These are phyloP conservation scores for Ceratobasidium sp. DNA, from an alignment of 1,284 basidiomycete species.

Conservation along the genomic window DNA sequence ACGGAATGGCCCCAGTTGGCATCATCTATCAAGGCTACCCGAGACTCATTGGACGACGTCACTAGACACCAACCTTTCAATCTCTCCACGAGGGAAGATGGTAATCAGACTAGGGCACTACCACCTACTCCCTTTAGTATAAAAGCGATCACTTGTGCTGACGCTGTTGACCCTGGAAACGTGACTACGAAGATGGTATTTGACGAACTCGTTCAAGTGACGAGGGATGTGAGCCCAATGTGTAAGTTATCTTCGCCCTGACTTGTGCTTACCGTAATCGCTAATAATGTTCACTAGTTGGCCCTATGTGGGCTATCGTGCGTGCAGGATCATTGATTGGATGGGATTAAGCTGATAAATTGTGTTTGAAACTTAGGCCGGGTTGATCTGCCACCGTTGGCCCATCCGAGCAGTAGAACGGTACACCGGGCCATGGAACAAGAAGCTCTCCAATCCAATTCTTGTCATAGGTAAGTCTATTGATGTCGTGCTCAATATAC, in stretches of 20 bases:
- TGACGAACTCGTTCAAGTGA: constrained; percentile 21
- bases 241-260: constrained; percentile 35
- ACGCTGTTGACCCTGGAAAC: constrained; percentile 40
- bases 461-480: constrained; percentile 44
- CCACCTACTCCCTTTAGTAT: no score
- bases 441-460: constrained; percentile 39
- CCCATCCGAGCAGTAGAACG: constrained; percentile 44
- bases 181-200: constrained; percentile 44
- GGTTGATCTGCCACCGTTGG: constrained; percentile 33
- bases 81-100: no score
- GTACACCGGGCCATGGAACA: constrained; percentile 34
- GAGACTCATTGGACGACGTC: no score
- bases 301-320: constrained; percentile 21
- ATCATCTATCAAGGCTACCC: no score
- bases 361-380: not conserved
- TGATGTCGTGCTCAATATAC: no score
- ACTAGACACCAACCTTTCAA: no score
- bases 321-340: not conserved
- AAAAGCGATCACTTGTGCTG: constrained; percentile 44
- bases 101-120: no score
- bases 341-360: no score
- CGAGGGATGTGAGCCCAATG: constrained; percentile 22
- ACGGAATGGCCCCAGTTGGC: no score
- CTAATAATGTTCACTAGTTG: not conserved
- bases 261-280: no score